These are phyloP conservation scores for Tritrichomonas musculus DNA, from an alignment of 208 protist genomes.

Conservation along the genomic window DNA sequence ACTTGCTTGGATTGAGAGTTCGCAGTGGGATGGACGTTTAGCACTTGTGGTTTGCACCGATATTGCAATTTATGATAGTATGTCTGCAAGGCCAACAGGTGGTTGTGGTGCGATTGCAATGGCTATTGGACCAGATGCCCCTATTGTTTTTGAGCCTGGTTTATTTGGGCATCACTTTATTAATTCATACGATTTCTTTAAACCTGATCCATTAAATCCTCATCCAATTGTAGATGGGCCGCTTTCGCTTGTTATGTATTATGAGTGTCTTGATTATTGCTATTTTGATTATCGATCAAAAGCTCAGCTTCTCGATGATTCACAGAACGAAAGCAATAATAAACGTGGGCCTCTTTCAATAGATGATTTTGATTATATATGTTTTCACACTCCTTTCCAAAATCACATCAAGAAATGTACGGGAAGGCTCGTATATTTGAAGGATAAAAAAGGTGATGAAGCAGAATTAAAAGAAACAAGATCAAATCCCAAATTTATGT, in stretches of 20 bases:
- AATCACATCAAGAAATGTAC: slow-evolving; percentile 30
- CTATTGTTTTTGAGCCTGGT: slow-evolving; percentile 57
- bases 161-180: slow-evolving; percentile 32
- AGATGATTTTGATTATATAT: slow-evolving; percentile 3
- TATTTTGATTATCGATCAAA: slow-evolving; percentile 38
- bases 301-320: not conserved
- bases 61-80: slow-evolving; percentile 71
- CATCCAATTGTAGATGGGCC: slow-evolving; percentile 69
- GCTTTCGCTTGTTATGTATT: slow-evolving; percentile 66
- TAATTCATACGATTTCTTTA: slow-evolving; percentile 79
- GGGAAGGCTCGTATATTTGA: not conserved
- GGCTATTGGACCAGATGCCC: slow-evolving; percentile 69
- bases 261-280: slow-evolving; percentile 67
- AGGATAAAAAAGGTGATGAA: not conserved
- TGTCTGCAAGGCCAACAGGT: slow-evolving; percentile 63
- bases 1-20: slow-evolving; percentile 65
- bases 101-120: slow-evolving; percentile 69
- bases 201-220: slow-evolving; percentile 66
- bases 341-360: not conserved
- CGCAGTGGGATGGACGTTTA: slow-evolving; percentile 66
- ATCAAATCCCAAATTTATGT: not conserved
- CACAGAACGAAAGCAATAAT: not conserved
- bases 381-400: slow-evolving; percentile 22
- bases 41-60: slow-evolving; percentile 71
- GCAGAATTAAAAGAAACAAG: not conserved